Percentiles rank a stretch among this genome's conserved stretches.
Evolutionary conservation across 1,139 yeast species (phyloP).

Genomic region (Barnettozyma hawaiiensis): DNA sequence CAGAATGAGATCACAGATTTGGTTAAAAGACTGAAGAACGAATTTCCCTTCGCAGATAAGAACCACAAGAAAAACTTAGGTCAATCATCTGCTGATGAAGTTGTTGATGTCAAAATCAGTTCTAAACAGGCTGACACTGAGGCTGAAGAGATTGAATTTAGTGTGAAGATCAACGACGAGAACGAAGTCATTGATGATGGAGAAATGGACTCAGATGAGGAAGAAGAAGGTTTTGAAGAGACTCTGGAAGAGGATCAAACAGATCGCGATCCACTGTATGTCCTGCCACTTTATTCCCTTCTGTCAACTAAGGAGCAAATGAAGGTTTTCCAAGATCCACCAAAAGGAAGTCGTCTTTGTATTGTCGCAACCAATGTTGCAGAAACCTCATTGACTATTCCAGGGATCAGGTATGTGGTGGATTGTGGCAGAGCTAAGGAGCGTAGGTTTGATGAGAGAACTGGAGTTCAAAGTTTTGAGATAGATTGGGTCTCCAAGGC

Average conservation of each 20-base stretch:
- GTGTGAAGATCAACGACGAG: conserved; percentile 40
- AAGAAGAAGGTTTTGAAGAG: conserved; percentile 93
- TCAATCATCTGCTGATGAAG: conserved; percentile 26
- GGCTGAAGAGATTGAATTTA: conserved; percentile 85
- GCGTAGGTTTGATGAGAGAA: conserved; percentile 71
- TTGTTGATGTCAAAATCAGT: conserved; percentile 44
- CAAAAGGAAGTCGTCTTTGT: conserved; percentile 79
- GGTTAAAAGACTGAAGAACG: conserved; percentile 61
- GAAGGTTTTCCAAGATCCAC: conserved; percentile 86
- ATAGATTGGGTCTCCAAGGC: conserved; percentile 94
- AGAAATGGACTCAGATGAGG: conserved; percentile 44
- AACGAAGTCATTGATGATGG: conserved; percentile 30
- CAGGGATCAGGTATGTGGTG: conserved; percentile 90
- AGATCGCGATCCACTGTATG: conserved; percentile 76
- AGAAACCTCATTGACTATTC: conserved; percentile 94
- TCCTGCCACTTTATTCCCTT: conserved; percentile 85
- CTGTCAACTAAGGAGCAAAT: conserved; percentile 91
- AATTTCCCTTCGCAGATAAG: conserved; percentile 54
- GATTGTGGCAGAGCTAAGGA: conserved; percentile 95
- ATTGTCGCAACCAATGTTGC: conserved; percentile 97
- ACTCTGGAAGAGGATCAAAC: conserved; percentile 68
- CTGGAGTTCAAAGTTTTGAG: conserved; percentile 90
- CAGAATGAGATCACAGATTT: conserved; percentile 82
- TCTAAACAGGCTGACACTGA: conserved; percentile 66
- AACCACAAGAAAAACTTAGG: conserved; percentile 22